Conservation (phyloP, 176 grass and related monocot genomes). For the Cenchrus fungigraminus region DNA sequence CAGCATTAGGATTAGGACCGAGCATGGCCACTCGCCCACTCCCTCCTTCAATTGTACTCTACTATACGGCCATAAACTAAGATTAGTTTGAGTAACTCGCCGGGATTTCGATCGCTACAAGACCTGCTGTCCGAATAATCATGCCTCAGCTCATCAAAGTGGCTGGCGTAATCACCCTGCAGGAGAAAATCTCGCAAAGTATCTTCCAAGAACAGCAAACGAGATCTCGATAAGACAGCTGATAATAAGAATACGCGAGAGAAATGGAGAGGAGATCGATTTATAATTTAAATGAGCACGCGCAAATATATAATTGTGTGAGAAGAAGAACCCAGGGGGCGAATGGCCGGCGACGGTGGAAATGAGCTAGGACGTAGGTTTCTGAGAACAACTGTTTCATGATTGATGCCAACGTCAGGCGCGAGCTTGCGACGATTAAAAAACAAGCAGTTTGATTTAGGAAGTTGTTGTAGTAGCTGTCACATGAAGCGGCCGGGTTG, state of each 20-base stretch:
- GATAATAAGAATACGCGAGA: background rate
- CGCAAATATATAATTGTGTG: background rate
- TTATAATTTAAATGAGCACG: background rate
- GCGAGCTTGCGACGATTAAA: constrained; percentile 36
- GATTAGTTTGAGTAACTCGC: constrained; percentile 28
- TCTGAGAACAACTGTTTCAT: constrained; percentile 4
- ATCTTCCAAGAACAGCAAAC: constrained; percentile 50
- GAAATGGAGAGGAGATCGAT: background rate
- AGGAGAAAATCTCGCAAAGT: constrained; percentile 31
- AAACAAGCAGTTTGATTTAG: background rate
- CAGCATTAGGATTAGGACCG: background rate
- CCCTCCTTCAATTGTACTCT: constrained; percentile 26
- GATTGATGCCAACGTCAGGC: constrained; percentile 45
- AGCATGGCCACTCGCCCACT: background rate
- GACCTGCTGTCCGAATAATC: background rate
- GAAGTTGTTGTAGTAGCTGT: constrained; percentile 3
- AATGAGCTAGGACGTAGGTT: background rate
- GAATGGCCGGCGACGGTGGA: constrained; percentile 11
- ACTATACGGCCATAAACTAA: background rate
- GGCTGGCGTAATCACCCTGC: constrained; percentile 4
- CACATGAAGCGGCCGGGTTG: constrained; percentile 24
- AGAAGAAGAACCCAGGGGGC: background rate
- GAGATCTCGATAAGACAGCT: constrained; percentile 6
- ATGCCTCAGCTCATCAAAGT: background rate
- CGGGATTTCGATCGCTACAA: background rate